Evolutionary conservation across 495 filamentous ascomycete genomes (phyloP).

Genomic region (Massariosphaeria phaeospora): DNA sequence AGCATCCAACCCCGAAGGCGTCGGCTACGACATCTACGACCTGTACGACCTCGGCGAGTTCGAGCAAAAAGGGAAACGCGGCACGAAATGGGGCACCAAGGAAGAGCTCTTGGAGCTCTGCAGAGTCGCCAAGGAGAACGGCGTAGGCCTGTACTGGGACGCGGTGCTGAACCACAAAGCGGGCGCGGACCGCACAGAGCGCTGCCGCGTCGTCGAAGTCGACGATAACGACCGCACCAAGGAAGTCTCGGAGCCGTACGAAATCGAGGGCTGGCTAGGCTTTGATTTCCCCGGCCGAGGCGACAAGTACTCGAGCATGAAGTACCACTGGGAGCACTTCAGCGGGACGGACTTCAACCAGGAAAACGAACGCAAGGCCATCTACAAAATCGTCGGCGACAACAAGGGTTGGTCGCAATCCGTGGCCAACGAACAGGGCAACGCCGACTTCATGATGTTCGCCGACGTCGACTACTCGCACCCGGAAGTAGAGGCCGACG

Average conservation of each 20-base stretch:
- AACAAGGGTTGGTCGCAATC: conserved; percentile 61
- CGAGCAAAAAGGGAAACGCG: conserved; percentile 59
- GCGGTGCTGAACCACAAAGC: conserved; percentile 75
- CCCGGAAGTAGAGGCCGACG: conserved; percentile 59
- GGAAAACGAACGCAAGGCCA: conserved; percentile 52
- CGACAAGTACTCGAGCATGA: conserved; percentile 54
- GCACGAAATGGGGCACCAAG: conserved; percentile 71
- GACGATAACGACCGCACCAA: conserved; percentile 48
- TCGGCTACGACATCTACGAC: conserved; percentile 76
- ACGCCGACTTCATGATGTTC: conserved; percentile 63
- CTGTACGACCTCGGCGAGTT: conserved; percentile 74
- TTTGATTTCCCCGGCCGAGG: conserved; percentile 62
- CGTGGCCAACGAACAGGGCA: conserved; percentile 63
- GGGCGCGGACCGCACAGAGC: conserved; percentile 59
- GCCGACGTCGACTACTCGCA: conserved; percentile 64
- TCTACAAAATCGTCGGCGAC: conserved; percentile 64
- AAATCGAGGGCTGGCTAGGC: conserved; percentile 64
- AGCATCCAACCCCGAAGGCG: conserved; percentile 55
- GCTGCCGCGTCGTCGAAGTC: conserved; percentile 57
- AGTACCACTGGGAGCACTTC: conserved; percentile 57
- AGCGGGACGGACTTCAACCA: conserved; percentile 58
- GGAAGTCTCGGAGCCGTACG: conserved; percentile 52
- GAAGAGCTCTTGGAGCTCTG: conserved; percentile 55
- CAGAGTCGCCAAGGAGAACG: conserved; percentile 47
- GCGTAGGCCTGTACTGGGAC: conserved; percentile 65